phyloP scores from a whole-genome alignment of 768 basidiomycete genomes.

The Lentinula sp. region DNA sequence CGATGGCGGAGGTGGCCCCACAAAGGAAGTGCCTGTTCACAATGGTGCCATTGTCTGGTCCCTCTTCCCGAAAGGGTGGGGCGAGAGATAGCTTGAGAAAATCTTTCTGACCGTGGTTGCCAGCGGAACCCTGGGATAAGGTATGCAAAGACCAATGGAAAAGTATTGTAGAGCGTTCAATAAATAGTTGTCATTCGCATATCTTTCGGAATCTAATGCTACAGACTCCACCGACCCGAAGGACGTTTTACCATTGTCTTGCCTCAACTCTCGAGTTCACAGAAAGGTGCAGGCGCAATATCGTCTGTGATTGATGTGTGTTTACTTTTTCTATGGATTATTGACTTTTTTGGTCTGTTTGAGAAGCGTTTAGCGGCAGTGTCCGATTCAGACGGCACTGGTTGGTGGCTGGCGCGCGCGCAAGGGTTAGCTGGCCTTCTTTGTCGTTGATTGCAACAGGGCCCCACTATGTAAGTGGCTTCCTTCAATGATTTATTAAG shows the following conservation, averaged over 20 bases:
- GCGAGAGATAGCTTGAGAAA: background rate
- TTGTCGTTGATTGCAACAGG: too few relatives aligned
- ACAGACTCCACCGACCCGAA: background rate
- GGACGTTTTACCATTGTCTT: background rate
- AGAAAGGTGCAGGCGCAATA: background rate
- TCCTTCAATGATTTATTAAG: too few relatives aligned
- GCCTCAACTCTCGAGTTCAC: too few relatives aligned
- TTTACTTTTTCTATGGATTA: background rate
- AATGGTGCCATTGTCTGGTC: conserved; percentile 1
- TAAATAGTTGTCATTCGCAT: background rate
- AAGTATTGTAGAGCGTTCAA: background rate
- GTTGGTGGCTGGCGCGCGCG: too few relatives aligned
- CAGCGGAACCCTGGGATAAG: background rate
- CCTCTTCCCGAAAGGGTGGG: background rate
- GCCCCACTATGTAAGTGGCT: too few relatives aligned
- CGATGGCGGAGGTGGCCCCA: background rate
- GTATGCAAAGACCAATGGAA: background rate
- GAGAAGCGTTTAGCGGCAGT: too few relatives aligned
- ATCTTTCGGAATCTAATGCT: background rate
- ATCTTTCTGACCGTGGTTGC: background rate
- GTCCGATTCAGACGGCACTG: too few relatives aligned
- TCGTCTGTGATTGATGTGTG: background rate
- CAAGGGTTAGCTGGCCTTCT: too few relatives aligned
- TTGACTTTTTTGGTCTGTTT: background rate
- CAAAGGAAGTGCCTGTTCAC: background rate